Evolutionary conservation across 2,329 filamentous ascomycete species (phyloP), one percentile per base, ranked within the genome.

Genomic region (Aspergillus calidoustus): DNA sequence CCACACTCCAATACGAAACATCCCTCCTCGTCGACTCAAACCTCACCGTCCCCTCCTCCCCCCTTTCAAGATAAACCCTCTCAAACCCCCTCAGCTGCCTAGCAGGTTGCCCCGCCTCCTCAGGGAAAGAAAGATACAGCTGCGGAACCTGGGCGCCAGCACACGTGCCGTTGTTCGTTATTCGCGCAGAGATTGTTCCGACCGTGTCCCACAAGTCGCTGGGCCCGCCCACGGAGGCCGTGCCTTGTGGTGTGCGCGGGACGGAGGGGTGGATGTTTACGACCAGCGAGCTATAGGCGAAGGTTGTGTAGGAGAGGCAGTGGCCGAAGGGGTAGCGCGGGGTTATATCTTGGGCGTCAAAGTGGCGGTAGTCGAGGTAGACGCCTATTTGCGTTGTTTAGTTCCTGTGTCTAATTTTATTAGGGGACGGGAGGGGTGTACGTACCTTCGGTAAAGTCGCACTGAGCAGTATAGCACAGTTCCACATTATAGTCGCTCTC

Each of bases 401-500:
- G 25, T 28, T 28, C 4, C 6, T 4, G 25, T 4, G 25, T 28
- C 4, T 7, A 7, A 28, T 28, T 28, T 28, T 28, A 28, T 28
- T 1, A 28, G 25, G 6, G 6, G 4, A 28, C 6, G 1, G 25
- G 25, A 19, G 19, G 19, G 19, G 19, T 53, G 11, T 53, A 53
- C 11, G 43, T 31, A 11, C 51, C 34, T 34, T 53, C 51, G 5
- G 34, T 53, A 15, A 41, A 53, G 6, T 53, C 51, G 34, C 51
- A 53, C 6, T 53, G 31, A 19, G 13, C 51, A 53, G 51, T 34
- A 53, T 34, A 31, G 19, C 51, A 53, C 11, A 53, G 41, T 13
- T 53, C 31, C 89, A 89, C 61, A 7, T 61, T 59, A 70, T 93
- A 95, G 69, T 89, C 87, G 64, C 85, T 82, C 17, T 83, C 84